Evolutionary conservation across 768 basidiomycete species (phyloP).

Genomic region (Tulasnella sp.): DNA sequence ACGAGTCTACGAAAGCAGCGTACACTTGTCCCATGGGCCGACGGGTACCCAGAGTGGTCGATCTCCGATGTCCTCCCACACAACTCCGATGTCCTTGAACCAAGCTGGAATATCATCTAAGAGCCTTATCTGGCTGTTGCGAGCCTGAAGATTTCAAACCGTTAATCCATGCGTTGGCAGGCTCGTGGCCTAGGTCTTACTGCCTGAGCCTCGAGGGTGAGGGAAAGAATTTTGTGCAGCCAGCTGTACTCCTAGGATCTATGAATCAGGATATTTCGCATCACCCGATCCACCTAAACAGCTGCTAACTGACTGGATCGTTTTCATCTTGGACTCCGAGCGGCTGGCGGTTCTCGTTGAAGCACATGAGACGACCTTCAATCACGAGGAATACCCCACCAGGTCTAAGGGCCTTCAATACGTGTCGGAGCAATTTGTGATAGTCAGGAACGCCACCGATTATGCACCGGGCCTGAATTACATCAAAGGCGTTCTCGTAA

Average conservation of each 20-base stretch:
- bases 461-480: slow-evolving; percentile 7
- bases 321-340: background rate
- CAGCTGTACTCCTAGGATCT: background rate
- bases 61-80: background rate
- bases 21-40: background rate
- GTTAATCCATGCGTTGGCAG: background rate
- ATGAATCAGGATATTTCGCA: too few relatives aligned
- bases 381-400: slow-evolving; percentile 9
- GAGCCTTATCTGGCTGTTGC: background rate
- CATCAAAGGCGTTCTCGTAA: slow-evolving; percentile 1
- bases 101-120: background rate
- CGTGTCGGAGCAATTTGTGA: background rate
- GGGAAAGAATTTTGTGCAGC: background rate
- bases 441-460: slow-evolving; percentile 1
- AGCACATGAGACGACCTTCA: background rate
- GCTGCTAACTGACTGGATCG: slow-evolving; percentile 1
- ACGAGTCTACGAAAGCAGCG: background rate
- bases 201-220: background rate
- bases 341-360: background rate
- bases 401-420: background rate
- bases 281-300: too few relatives aligned
- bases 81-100: background rate
- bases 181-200: background rate
- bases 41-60: background rate
- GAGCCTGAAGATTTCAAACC: background rate